Percentiles rank a stretch among this genome's conserved stretches.
phyloP scores from a whole-genome alignment of 441 rosid genomes.

The Croton laevigatus region DNA sequence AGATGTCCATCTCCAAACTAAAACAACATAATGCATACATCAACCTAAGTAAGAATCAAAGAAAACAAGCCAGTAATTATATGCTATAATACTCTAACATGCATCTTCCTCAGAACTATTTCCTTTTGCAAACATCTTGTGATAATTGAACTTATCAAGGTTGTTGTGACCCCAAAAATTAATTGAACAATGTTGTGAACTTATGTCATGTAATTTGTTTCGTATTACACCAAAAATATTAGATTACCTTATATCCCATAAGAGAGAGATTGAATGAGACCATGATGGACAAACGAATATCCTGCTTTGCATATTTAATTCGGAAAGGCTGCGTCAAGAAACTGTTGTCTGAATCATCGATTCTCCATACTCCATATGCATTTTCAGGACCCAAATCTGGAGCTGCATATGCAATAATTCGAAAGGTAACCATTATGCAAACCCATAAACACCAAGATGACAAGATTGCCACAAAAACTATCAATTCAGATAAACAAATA shows the following conservation, averaged over 20 bases:
- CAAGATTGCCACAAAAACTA: neutral
- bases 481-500: neutral
- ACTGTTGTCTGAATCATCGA: conserved; percentile 78
- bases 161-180: too few species aligned
- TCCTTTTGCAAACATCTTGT: too few species aligned
- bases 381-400: conserved; percentile 55
- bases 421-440: neutral
- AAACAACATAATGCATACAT: too few species aligned
- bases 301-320: conserved; percentile 85
- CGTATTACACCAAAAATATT: neutral
- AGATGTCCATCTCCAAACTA: too few species aligned
- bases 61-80: too few species aligned
- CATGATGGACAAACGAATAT: conserved; percentile 71
- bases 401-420: conserved; percentile 42
- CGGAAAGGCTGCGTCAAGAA: conserved; percentile 86
- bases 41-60: too few species aligned
- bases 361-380: conserved; percentile 70
- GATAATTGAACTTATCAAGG: neutral
- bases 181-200: neutral
- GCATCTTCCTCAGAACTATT: too few species aligned
- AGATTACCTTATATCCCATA: conserved; percentile 53
- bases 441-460: neutral
- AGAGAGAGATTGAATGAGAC: conserved; percentile 68
- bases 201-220: neutral
- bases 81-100: too few species aligned